Percentiles rank a stretch among this genome's conserved stretches.
Evolutionary conservation across 352 stramenopile genomes (phyloP).

Genomic region (Phytopythium oedochilum): DNA sequence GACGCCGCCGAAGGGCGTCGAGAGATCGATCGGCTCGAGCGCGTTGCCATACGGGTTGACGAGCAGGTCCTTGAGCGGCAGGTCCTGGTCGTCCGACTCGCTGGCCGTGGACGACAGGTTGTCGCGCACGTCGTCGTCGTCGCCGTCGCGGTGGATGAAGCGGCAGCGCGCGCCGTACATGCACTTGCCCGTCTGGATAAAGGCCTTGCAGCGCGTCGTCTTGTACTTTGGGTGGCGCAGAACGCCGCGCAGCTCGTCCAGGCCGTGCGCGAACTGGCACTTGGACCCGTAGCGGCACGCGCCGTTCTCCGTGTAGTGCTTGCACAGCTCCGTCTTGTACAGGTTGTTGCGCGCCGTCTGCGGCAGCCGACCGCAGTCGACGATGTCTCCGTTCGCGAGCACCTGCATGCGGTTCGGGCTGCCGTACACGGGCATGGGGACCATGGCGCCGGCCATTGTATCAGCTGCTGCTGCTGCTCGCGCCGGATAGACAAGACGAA

Average conservation of each 20-base stretch:
- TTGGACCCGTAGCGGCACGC: constrained; percentile 85
- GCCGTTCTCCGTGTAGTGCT: constrained; percentile 85
- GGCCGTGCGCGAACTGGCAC: constrained; percentile 88
- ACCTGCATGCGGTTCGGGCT: constrained; percentile 65
- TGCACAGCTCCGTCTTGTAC: constrained; percentile 92
- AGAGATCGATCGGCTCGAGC: constrained; percentile 57
- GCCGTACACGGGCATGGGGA: constrained; percentile 29
- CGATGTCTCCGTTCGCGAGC: constrained; percentile 82
- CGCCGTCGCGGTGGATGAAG: constrained; percentile 69
- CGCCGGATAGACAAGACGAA: too few relatives aligned
- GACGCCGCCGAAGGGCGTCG: constrained; percentile 53
- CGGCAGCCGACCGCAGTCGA: constrained; percentile 73
- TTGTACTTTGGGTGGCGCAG: constrained; percentile 91
- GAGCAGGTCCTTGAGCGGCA: constrained; percentile 40
- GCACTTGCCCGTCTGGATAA: constrained; percentile 77
- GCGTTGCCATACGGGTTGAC: constrained; percentile 67
- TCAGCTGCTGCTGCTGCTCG: too few relatives aligned
- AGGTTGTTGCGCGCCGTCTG: constrained; percentile 82
- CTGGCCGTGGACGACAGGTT: constrained; percentile 54
- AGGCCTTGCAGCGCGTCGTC: constrained; percentile 88
- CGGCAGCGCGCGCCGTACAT: constrained; percentile 86
- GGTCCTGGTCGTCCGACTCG: constrained; percentile 63
- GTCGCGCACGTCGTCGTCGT: constrained; percentile 38
- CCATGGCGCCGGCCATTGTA: constrained; percentile 21
- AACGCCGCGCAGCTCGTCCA: constrained; percentile 80